These are phyloP conservation scores for Pseudotulostoma volvatum DNA, from an alignment of 495 filamentous ascomycete species.

Conservation along the genomic window DNA sequence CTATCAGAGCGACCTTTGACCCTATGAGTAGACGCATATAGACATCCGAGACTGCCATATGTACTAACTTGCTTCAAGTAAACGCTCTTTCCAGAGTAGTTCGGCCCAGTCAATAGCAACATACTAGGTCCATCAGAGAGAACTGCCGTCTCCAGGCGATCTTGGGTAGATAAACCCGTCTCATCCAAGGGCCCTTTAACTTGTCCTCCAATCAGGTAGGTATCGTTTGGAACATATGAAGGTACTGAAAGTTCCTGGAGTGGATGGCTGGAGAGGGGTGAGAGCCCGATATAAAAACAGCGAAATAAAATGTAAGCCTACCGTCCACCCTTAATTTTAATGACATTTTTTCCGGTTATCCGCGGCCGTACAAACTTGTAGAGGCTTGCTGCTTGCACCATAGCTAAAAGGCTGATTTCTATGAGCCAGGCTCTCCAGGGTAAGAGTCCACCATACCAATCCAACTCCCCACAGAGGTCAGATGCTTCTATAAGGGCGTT, in stretches of 20 bases:
- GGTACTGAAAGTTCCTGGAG: constrained; percentile 79
- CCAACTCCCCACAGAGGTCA: constrained; percentile 71
- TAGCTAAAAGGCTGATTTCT: constrained; percentile 49
- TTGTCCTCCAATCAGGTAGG: constrained; percentile 47
- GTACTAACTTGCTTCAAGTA: constrained; percentile 92
- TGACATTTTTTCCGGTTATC: constrained; percentile 54
- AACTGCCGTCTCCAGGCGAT: neutral
- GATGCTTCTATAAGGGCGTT: constrained; percentile 48
- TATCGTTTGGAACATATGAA: constrained; percentile 76
- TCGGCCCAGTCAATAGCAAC: constrained; percentile 79
- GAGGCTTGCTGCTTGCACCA: constrained; percentile 60
- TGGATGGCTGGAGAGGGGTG: constrained; percentile 42
- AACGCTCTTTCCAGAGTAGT: constrained; percentile 91
- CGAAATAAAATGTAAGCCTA: constrained; percentile 14
- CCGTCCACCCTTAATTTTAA: constrained; percentile 69
- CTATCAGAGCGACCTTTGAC: constrained; percentile 56
- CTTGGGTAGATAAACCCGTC: neutral
- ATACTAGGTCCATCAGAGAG: constrained; percentile 41
- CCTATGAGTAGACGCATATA: no score
- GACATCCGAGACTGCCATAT: no score
- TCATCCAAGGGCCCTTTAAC: neutral
- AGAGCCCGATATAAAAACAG: neutral
- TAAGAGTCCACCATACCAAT: constrained; percentile 32
- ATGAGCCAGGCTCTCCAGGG: constrained; percentile 3
- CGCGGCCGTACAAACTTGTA: constrained; percentile 56